Evolutionary conservation across 129 eudicot genomes (phyloP).

Genomic region (Saposhnikovia divaricata): DNA sequence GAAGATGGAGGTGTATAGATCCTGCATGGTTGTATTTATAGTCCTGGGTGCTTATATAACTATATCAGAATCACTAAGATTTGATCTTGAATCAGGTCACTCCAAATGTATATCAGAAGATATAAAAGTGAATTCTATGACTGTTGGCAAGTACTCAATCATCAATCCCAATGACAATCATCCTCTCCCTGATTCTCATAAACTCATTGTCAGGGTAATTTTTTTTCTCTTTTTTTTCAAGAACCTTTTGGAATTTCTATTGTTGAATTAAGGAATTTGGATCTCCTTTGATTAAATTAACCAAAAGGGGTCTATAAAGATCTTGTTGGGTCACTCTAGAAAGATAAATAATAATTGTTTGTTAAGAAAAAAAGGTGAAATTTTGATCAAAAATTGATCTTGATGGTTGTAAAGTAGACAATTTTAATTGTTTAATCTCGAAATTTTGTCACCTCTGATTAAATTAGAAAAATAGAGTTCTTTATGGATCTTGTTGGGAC

Average conservation of each 20-base stretch:
- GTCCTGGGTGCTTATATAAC: neutral
- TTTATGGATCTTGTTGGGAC: neutral
- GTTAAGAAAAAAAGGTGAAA: neutral
- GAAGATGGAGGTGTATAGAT: neutral
- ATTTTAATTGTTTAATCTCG: neutral
- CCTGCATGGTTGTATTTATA: neutral
- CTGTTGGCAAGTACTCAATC: conserved; percentile 2
- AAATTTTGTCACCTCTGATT: neutral
- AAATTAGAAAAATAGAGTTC: neutral
- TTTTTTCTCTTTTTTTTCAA: neutral
- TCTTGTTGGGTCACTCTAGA: neutral
- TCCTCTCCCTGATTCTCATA: conserved; percentile 2
- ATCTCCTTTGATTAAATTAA: neutral
- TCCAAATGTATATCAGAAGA: neutral
- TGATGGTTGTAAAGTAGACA: neutral
- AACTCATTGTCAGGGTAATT: neutral
- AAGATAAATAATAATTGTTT: neutral
- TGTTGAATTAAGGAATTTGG: neutral
- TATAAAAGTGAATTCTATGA: neutral
- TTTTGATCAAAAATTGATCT: neutral
- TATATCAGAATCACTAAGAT: neutral
- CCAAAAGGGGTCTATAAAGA: neutral
- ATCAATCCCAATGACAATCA: conserved; percentile 2
- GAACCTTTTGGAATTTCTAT: neutral
- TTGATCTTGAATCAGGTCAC: conserved; percentile 6